Percentiles rank a stretch among this genome's conserved stretches.
phyloP scores from a whole-genome alignment of 306 rosid genomes.

The Mucuna pruriens region DNA sequence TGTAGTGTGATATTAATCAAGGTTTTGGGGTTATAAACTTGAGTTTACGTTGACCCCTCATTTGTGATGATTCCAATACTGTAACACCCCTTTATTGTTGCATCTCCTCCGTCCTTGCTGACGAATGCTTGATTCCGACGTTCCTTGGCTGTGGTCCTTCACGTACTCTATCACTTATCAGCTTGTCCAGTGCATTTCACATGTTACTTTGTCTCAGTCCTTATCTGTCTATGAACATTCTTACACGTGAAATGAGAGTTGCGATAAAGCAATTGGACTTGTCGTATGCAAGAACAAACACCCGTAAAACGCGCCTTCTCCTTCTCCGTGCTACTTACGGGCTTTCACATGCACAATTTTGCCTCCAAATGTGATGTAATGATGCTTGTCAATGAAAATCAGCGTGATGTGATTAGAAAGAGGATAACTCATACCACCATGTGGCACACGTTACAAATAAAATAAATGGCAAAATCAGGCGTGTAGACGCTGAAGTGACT shows the following conservation, averaged over 20 bases:
- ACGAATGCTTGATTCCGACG: constrained; percentile 12
- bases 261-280: neutral
- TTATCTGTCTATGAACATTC: neutral
- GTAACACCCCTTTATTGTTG: neutral
- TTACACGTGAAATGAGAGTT: neutral
- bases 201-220: neutral
- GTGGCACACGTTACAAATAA: neutral
- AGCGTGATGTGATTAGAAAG: neutral
- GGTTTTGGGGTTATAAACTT: neutral
- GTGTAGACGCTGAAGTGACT: no score
- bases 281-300: constrained; percentile 8
- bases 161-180: neutral
- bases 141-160: neutral
- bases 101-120: neutral
- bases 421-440: neutral
- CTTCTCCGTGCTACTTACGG: neutral
- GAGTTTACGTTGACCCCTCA: neutral
- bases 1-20: neutral
- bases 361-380: neutral
- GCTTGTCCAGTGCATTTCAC: neutral
- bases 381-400: neutral
- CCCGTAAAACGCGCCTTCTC: neutral
- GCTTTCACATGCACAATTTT: neutral
- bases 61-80: neutral
- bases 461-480: neutral